Evolutionary conservation across 257 asterid species (phyloP), one percentile per base, ranked within the genome.

Genomic region (Rhazya stricta): DNA sequence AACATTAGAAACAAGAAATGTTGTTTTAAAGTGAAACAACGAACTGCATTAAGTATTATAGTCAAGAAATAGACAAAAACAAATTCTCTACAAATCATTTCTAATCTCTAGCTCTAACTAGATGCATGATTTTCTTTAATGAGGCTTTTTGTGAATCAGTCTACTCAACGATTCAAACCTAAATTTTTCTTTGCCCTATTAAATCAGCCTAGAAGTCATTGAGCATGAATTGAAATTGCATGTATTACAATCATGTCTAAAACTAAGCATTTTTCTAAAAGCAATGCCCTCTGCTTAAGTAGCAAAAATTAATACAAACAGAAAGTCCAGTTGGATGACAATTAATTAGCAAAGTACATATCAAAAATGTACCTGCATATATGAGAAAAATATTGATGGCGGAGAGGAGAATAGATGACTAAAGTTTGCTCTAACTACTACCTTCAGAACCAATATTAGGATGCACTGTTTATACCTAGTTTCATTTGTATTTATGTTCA

Each of bases 241-340:
- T n/a, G 15, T n/a, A n/a, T n/a, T n/a, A n/a, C n/a, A n/a, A n/a
- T n/a, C n/a, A n/a, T n/a, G n/a, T n/a, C n/a, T n/a, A n/a, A n/a
- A n/a, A n/a, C n/a, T n/a, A n/a, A n/a, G n/a, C n/a, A n/a, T n/a
- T n/a, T n/a, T n/a, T n/a, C n/a, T n/a, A n/a, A n/a, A n/a, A n/a
- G n/a, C n/a, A n/a, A n/a, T n/a, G n/a, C n/a, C n/a, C n/a, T n/a
- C n/a, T n/a, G n/a, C n/a, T n/a, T n/a, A n/a, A n/a, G n/a, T n/a
- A n/a, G n/a, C n/a, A n/a, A n/a, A n/a, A n/a, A n/a, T n/a, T n/a
- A n/a, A n/a, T n/a, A n/a, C n/a, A n/a, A n/a, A n/a, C n/a, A n/a
- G n/a, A 89, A 74, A 97, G 97, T 66, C 96, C 98, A 25, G 81
- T 80, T 1, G 96, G 96, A 72, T 93, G 97, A 77, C 87, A 90